phyloP scores from a whole-genome alignment of 768 basidiomycete genomes.

The Macrocybe gigantea region DNA sequence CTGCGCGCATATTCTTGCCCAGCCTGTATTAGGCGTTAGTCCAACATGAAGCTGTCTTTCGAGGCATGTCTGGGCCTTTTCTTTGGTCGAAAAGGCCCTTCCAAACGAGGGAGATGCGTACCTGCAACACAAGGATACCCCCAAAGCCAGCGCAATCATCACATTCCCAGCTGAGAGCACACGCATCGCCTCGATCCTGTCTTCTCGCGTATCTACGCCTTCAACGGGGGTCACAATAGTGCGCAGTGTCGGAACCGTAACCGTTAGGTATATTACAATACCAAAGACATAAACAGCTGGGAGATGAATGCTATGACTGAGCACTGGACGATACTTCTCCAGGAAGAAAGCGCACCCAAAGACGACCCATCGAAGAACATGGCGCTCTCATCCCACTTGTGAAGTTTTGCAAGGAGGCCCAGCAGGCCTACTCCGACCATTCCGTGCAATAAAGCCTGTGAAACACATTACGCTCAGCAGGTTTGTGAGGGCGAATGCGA shows the following conservation, averaged over 20 bases:
- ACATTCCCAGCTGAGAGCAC: slow-evolving; percentile 85
- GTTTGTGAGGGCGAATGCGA: background rate
- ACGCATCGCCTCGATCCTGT: slow-evolving; percentile 73
- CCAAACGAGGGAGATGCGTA: slow-evolving; percentile 16
- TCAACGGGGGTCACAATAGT: slow-evolving; percentile 62
- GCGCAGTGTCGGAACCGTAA: slow-evolving; percentile 72
- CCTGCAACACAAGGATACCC: slow-evolving; percentile 70
- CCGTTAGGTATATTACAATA: slow-evolving; percentile 76
- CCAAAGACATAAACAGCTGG: slow-evolving; percentile 71
- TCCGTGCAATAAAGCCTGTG: slow-evolving; percentile 82
- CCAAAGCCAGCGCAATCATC: slow-evolving; percentile 67
- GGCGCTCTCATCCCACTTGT: slow-evolving; percentile 88
- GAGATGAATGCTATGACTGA: slow-evolving; percentile 6
- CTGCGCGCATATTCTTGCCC: slow-evolving; percentile 83
- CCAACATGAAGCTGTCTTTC: too few relatives aligned
- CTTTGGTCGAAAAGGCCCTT: too few relatives aligned
- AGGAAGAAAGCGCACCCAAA: slow-evolving; percentile 50
- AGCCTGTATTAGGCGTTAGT: slow-evolving; percentile 38
- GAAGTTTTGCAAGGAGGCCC: slow-evolving; percentile 72
- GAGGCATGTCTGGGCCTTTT: too few relatives aligned
- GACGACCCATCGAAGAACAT: slow-evolving; percentile 92
- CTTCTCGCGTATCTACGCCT: slow-evolving; percentile 50
- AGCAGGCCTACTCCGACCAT: slow-evolving; percentile 75
- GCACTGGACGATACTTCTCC: slow-evolving; percentile 1
- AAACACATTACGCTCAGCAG: background rate